Evolutionary conservation across 371 early-diverging fungal genomes (phyloP).

Genomic region (Apophysomyces trapeziformis): DNA sequence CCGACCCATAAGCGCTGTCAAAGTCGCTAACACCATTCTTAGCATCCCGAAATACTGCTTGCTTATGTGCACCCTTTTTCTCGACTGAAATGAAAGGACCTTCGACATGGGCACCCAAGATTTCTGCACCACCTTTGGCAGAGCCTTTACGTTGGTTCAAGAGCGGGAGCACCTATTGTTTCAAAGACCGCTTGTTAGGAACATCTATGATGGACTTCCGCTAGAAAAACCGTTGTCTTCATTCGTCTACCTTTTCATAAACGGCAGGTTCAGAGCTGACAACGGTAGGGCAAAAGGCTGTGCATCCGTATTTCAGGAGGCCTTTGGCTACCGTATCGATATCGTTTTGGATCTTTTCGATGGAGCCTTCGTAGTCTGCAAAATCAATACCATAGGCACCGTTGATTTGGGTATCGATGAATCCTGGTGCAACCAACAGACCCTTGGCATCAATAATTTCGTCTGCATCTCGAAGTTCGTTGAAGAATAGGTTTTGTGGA

Average conservation of each 20-base stretch:
- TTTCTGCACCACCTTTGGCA: slow-evolving; percentile 66
- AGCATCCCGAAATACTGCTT: slow-evolving; percentile 66
- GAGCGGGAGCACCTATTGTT: slow-evolving; percentile 59
- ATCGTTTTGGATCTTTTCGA: slow-evolving; percentile 49
- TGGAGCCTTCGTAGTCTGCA: slow-evolving; percentile 52
- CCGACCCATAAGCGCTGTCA: slow-evolving; percentile 72
- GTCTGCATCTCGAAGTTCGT: slow-evolving; percentile 63
- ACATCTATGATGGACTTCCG: too few species aligned
- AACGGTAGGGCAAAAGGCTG: slow-evolving; percentile 80
- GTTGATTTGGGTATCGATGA: slow-evolving; percentile 81
- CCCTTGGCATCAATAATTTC: slow-evolving; percentile 73
- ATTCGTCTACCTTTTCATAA: slow-evolving; percentile 61
- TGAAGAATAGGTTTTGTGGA: slow-evolving; percentile 69
- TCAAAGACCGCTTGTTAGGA: neutral
- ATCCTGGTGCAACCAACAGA: slow-evolving; percentile 73
- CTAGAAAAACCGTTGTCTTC: too few species aligned
- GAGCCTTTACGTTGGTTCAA: slow-evolving; percentile 69
- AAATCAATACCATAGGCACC: slow-evolving; percentile 84
- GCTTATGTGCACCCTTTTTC: slow-evolving; percentile 81
- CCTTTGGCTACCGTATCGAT: slow-evolving; percentile 70
- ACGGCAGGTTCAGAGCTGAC: slow-evolving; percentile 75
- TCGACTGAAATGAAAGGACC: slow-evolving; percentile 73
- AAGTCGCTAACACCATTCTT: slow-evolving; percentile 72
- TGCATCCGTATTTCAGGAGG: slow-evolving; percentile 74
- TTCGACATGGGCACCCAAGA: slow-evolving; percentile 80